A percentile compares a stretch with the other conserved stretches of the same genome.
Evolutionary conservation across 192 early-diverging fungal species (phyloP).

Genomic region (Coemansia sp.): DNA sequence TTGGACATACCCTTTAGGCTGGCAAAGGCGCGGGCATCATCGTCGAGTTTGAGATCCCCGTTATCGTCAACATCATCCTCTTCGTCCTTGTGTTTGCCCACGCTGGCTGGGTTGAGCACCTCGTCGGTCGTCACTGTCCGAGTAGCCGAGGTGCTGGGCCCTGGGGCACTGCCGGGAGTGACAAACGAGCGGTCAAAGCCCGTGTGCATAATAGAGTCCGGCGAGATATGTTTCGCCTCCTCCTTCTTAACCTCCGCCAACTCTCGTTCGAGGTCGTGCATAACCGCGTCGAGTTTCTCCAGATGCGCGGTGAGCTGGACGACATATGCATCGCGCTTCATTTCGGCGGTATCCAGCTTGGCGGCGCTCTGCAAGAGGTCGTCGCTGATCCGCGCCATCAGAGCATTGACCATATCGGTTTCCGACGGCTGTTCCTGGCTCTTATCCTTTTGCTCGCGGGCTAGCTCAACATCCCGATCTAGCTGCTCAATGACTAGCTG

Average conservation of each 20-base stretch:
- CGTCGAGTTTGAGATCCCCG: slow-evolving; percentile 59
- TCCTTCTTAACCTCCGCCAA: slow-evolving; percentile 62
- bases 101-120: slow-evolving; percentile 60
- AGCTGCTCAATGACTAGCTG: slow-evolving; percentile 18
- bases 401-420: slow-evolving; percentile 56
- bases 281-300: slow-evolving; percentile 39
- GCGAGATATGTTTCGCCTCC: slow-evolving; percentile 67
- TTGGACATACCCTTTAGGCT: slow-evolving; percentile 62
- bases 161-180: slow-evolving; percentile 16
- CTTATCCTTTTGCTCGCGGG: slow-evolving; percentile 50
- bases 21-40: slow-evolving; percentile 62
- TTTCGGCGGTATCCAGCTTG: slow-evolving; percentile 23
- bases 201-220: slow-evolving; percentile 67
- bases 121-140: slow-evolving; percentile 65
- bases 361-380: slow-evolving; percentile 33
- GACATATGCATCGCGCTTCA: slow-evolving; percentile 42
- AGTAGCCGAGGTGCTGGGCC: slow-evolving; percentile 9
- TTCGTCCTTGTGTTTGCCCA: slow-evolving; percentile 37
- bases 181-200: slow-evolving; percentile 69
- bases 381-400: slow-evolving; percentile 54
- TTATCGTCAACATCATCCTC: slow-evolving; percentile 63
- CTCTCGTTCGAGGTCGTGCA: slow-evolving; percentile 53
- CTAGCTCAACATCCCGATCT: slow-evolving; percentile 34
- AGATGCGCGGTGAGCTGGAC: slow-evolving; percentile 47
- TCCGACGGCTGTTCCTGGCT: slow-evolving; percentile 32